Conservation (phyloP, 1,139 yeast species). For the Saccharomyces hybrid region DNA sequence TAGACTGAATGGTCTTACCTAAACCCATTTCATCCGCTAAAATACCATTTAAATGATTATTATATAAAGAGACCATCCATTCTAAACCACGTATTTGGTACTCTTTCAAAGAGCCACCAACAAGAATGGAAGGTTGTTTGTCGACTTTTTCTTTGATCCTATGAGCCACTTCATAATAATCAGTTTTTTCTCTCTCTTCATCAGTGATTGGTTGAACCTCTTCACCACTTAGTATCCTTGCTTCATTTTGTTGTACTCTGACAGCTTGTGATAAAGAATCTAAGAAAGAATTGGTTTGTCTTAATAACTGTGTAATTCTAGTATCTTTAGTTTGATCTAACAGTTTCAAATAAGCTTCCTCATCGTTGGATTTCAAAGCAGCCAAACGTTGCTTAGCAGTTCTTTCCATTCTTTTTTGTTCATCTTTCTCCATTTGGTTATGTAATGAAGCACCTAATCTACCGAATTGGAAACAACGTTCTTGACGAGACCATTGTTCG, state of each 20-base stretch:
- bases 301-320: constrained; percentile 87
- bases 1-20: constrained; percentile 77
- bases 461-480: constrained; percentile 32
- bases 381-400: constrained; percentile 96
- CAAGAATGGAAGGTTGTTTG: constrained; percentile 72
- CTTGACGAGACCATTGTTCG: constrained; percentile 19
- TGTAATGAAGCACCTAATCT: constrained; percentile 48
- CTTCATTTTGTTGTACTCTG: constrained; percentile 57
- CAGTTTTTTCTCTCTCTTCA: constrained; percentile 60
- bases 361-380: constrained; percentile 93
- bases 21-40: constrained; percentile 85
- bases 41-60: constrained; percentile 73
- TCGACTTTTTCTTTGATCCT: constrained; percentile 68
- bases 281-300: constrained; percentile 84
- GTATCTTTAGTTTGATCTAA: constrained; percentile 96
- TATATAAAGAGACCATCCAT: constrained; percentile 81
- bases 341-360: constrained; percentile 90
- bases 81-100: constrained; percentile 72
- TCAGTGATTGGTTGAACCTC: constrained; percentile 29
- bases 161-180: constrained; percentile 93
- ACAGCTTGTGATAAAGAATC: constrained; percentile 91
- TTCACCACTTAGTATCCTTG: too few species aligned
- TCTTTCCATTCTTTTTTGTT: constrained; percentile 74
- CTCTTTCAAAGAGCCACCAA: constrained; percentile 72
- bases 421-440: constrained; percentile 71